Percentiles rank a stretch among this genome's conserved stretches.
Conservation (phyloP, 2,329 filamentous ascomycete genomes). For the Coccinonectria pachysandricola region DNA sequence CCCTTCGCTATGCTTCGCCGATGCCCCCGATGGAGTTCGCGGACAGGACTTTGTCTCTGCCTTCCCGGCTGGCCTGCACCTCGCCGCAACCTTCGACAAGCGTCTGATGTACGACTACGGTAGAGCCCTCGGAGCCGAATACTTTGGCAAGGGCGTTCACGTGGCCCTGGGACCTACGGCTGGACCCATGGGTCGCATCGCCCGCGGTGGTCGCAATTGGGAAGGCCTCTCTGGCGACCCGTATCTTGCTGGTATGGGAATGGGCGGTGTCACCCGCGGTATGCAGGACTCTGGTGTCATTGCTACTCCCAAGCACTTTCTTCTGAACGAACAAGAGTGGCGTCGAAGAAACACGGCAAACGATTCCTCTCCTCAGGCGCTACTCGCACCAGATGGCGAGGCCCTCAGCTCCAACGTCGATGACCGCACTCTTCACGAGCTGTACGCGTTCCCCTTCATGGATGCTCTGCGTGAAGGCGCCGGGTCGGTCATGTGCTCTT, state of each 20-base stretch:
- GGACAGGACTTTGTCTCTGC: slow-evolving; percentile 66
- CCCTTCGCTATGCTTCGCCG: slow-evolving; percentile 18
- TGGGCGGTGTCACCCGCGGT: slow-evolving; percentile 68
- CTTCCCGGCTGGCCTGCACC: slow-evolving; percentile 71
- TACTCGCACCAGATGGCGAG: too few relatives aligned
- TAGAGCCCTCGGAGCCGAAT: slow-evolving; percentile 59
- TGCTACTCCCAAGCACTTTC: slow-evolving; percentile 46
- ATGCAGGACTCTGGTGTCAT: slow-evolving; percentile 48
- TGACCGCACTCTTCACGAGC: slow-evolving; percentile 54
- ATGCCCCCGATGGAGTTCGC: slow-evolving; percentile 61
- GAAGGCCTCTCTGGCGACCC: slow-evolving; percentile 65
- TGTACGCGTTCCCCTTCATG: slow-evolving; percentile 57
- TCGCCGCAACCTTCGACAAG: slow-evolving; percentile 67
- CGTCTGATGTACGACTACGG: slow-evolving; percentile 58
- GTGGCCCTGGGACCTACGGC: slow-evolving; percentile 61
- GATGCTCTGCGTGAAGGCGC: slow-evolving; percentile 48
- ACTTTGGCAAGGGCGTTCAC: slow-evolving; percentile 62
- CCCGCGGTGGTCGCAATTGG: slow-evolving; percentile 64
- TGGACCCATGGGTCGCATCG: slow-evolving; percentile 62
- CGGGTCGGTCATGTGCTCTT: slow-evolving; percentile 55
- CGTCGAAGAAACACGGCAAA: slow-evolving; percentile 52
- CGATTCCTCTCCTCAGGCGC: slow-evolving; percentile 9
- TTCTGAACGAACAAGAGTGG: slow-evolving; percentile 47
- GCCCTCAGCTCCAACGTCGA: slow-evolving; percentile 53
- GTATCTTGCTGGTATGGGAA: slow-evolving; percentile 64